Evolutionary conservation across 495 filamentous ascomycete species (phyloP).

Genomic region (Podospora appendiculata): DNA sequence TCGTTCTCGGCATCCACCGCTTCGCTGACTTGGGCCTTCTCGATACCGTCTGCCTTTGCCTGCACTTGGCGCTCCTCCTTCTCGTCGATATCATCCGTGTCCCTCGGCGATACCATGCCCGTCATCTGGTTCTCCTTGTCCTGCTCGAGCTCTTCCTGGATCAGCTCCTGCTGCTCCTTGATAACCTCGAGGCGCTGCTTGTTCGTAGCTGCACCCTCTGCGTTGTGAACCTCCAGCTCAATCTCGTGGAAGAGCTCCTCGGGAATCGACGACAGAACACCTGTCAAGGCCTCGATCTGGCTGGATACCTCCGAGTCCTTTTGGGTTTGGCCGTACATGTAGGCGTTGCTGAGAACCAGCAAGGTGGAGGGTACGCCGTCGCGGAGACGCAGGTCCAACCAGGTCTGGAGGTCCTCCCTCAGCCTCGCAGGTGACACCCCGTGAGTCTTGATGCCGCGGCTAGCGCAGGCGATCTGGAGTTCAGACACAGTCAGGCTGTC

Average conservation of each 20-base stretch:
- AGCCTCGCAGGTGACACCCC: conserved; percentile 80
- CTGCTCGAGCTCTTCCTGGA: conserved; percentile 94
- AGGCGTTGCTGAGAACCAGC: conserved; percentile 92
- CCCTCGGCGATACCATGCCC: conserved; percentile 62
- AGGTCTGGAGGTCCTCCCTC: conserved; percentile 86
- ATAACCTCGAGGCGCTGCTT: conserved; percentile 98
- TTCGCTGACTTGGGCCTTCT: conserved; percentile 34
- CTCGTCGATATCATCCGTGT: conserved; percentile 80
- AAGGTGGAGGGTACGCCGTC: conserved; percentile 91
- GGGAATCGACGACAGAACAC: conserved; percentile 87
- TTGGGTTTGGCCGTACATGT: conserved; percentile 84
- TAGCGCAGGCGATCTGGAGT: conserved; percentile 83
- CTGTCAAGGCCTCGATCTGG: conserved; percentile 89
- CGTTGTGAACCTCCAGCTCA: conserved; percentile 94
- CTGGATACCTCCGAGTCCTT: conserved; percentile 69
- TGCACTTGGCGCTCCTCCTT: conserved; percentile 41
- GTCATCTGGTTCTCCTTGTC: conserved; percentile 62
- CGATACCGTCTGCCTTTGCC: conserved; percentile 28
- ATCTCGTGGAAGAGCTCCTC: conserved; percentile 99
- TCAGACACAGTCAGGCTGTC: conserved; percentile 88
- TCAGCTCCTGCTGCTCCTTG: conserved; percentile 97
- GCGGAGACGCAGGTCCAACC: conserved; percentile 90
- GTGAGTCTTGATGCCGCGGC: conserved; percentile 85
- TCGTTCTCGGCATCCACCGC: conserved; percentile 38
- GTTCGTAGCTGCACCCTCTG: conserved; percentile 96